Percentiles rank a stretch among this genome's conserved stretches.
Conservation (phyloP, 805 yeast species). For the Wickerhamiella kazuoi region DNA sequence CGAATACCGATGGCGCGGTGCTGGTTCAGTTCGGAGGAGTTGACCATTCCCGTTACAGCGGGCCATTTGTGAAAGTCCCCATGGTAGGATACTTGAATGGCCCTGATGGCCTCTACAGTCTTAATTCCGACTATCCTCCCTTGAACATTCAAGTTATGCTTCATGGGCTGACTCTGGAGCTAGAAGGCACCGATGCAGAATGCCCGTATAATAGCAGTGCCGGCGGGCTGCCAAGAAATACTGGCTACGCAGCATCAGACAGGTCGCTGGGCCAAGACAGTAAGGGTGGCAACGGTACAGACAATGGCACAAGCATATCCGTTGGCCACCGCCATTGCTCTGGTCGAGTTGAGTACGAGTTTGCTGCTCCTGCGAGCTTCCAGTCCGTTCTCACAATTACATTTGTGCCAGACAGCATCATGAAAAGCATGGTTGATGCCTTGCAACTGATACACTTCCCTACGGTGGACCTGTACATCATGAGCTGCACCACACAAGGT, state of each 20-base stretch:
- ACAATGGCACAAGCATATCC: no score
- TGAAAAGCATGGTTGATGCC: neutral
- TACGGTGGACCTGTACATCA: neutral
- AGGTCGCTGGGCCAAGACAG: no score
- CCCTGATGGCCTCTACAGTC: neutral
- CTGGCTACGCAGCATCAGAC: no score
- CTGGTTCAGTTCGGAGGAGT: slow-evolving; percentile 30
- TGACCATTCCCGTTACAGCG: slow-evolving; percentile 31
- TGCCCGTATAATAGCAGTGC: no score
- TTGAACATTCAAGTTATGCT: neutral
- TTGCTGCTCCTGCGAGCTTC: neutral
- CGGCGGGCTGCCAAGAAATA: no score
- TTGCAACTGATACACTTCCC: neutral
- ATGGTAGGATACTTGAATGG: slow-evolving; percentile 4
- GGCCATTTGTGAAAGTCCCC: slow-evolving; percentile 18
- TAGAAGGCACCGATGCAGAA: neutral
- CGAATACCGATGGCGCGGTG: neutral
- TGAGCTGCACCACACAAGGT: neutral
- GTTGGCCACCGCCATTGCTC: no score
- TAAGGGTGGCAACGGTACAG: no score
- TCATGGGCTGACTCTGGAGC: neutral
- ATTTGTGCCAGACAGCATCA: neutral
- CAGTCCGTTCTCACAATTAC: neutral
- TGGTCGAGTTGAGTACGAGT: neutral
- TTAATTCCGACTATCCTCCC: neutral